A percentile compares a stretch with the other conserved stretches of the same genome.
Conservation (phyloP, 2,329 filamentous ascomycete species). For the Apiospora kogelbergensis region DNA sequence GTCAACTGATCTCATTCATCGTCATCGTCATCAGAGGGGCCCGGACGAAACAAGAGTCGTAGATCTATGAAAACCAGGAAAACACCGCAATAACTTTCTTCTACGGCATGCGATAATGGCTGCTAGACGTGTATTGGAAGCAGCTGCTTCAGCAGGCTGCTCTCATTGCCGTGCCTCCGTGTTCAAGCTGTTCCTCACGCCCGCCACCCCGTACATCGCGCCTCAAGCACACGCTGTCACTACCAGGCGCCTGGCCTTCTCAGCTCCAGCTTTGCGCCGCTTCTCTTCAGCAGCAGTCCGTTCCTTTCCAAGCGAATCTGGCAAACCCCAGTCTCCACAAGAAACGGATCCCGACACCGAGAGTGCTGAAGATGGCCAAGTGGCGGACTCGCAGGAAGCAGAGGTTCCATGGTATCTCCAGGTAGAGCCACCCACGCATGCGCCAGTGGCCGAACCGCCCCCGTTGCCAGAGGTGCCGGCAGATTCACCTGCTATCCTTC, state of each 20-base stretch:
- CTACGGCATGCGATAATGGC: conserved; percentile 22
- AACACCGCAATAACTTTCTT: background rate
- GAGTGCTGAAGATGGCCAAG: background rate
- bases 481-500: conserved; percentile 69
- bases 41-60: background rate
- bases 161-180: conserved; percentile 29
- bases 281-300: conserved; percentile 1
- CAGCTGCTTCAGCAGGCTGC: conserved; percentile 25
- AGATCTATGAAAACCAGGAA: too few relatives aligned
- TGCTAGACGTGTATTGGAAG: conserved; percentile 23
- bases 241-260: conserved; percentile 1
- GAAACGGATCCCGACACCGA: background rate
- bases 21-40: background rate
- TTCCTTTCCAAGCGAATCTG: background rate
- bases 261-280: background rate
- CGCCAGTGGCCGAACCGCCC: conserved; percentile 45
- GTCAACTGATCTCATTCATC: background rate
- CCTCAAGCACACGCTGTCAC: background rate
- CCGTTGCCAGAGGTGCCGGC: conserved; percentile 58
- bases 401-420: conserved; percentile 77
- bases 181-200: conserved; percentile 26
- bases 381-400: conserved; percentile 6
- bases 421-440: conserved; percentile 59
- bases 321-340: background rate
- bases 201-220: conserved; percentile 13